phyloP scores from a whole-genome alignment of 208 protist species.

The Leishmania guyanensis region DNA sequence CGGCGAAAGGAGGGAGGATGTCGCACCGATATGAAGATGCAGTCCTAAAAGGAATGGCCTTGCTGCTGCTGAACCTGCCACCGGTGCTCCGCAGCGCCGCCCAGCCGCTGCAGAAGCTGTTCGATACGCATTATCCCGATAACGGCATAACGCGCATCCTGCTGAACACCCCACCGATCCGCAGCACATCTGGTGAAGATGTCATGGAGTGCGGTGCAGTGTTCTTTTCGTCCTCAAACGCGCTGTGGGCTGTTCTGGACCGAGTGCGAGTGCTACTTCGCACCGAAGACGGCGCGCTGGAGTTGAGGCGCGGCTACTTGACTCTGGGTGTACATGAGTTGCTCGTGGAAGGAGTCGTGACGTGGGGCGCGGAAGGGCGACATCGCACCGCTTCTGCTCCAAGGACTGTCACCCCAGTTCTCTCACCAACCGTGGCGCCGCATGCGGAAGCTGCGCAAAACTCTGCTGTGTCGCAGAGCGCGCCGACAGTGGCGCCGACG shows the following conservation, averaged over 20 bases:
- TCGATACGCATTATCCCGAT: conserved; percentile 30
- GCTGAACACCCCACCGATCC: conserved; percentile 14
- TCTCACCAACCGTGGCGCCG: background rate
- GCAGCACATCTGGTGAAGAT: conserved; percentile 20
- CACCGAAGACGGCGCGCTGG: conserved; percentile 30
- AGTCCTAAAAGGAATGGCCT: conserved; percentile 47
- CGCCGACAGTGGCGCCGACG: background rate
- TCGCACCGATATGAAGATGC: conserved; percentile 41
- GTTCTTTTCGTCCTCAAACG: conserved; percentile 21
- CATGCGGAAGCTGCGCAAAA: background rate
- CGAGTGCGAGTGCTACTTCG: conserved; percentile 21
- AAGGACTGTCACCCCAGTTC: background rate
- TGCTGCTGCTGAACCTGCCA: conserved; percentile 50
- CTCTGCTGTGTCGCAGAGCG: background rate
- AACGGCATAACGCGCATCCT: conserved; percentile 26
- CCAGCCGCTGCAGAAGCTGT: conserved; percentile 24
- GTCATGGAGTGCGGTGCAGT: conserved; percentile 30
- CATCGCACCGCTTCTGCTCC: background rate
- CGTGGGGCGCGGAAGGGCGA: conserved; percentile 14
- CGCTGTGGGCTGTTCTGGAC: conserved; percentile 25
- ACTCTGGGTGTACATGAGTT: conserved; percentile 43
- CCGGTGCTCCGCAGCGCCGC: conserved; percentile 4
- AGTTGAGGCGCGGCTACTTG: conserved; percentile 61
- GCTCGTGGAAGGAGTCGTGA: conserved; percentile 60
- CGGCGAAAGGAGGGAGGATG: background rate